Evolutionary conservation across 192 early-diverging fungal species (phyloP), one percentile per base, ranked within the genome.

Genomic region (Oehlia diaphana): DNA sequence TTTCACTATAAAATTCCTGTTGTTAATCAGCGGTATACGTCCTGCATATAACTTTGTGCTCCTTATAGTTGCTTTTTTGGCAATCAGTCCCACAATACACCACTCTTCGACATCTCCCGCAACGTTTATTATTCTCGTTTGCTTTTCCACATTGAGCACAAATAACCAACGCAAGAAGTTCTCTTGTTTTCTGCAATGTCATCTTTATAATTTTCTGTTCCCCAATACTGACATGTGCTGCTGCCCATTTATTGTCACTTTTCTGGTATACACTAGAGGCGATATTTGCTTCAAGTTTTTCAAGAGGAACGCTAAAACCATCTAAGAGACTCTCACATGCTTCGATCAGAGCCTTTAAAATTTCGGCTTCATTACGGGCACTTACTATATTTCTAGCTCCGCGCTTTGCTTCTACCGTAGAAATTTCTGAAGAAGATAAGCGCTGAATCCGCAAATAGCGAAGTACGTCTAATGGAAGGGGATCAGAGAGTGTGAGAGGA

Each of bases 361-460:
- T 77, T 65, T 88, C 86, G 2, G 76, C 39, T 49, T 86, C 85
- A 58, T 88, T 87, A 6, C 76, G 72, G 7, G 68, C 33, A 19
- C 81, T 71, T 35, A 86, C 33, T 13, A 37, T 70, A 19, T 39
- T 21, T 49, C 62, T 76, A 13, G 74, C 73, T 6, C 35, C 42
- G 37, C 31, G 62, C 12, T 21, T 49, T 4, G n/a, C 73, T 9
- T 79, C 35, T n/a, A 58, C 5, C 10, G 39, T 69, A 44, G 73
- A 16, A 70, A 76, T 62, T 76, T 86, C 81, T 47, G 68, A 66
- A 82, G 53, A 63, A 16, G 42, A 19, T 13, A 77, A 72, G 5
- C 85, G 49, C 58, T 86, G 85, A 50, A 86, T 86, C 19, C 85
- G 23, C 26, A 86, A 62, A 64, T 87, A 86, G 33, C 74, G 85